phyloP scores from a whole-genome alignment of 176 grass and related monocot genomes.

The Carex cristatella region DNA sequence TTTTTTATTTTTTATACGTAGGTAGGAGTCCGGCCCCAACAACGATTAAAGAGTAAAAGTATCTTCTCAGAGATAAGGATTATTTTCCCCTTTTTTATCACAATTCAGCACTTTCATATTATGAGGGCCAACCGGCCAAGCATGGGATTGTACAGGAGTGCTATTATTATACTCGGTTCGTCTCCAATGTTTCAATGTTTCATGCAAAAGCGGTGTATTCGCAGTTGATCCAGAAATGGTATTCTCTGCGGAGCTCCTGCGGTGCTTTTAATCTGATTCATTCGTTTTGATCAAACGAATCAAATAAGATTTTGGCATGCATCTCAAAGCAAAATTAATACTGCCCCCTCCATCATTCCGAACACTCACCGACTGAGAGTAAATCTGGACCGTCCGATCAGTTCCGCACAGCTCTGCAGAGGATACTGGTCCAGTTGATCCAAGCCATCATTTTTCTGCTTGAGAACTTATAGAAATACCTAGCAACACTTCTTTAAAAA shows the following conservation, averaged over 20 bases:
- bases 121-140: background rate
- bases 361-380: too few species aligned
- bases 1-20: background rate
- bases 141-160: background rate
- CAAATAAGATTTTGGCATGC: too few species aligned
- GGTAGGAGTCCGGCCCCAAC: background rate
- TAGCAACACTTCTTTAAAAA: background rate
- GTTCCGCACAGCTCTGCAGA: too few species aligned
- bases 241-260: too few species aligned
- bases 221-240: background rate
- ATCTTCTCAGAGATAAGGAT: background rate
- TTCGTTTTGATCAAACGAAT: too few species aligned
- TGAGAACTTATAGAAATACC: background rate
- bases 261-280: too few species aligned
- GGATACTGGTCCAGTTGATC: background rate
- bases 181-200: background rate
- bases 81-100: background rate
- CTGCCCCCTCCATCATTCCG: too few species aligned
- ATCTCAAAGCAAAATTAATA: too few species aligned
- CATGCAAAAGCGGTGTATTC: background rate
- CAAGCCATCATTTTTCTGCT: background rate
- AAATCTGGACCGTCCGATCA: too few species aligned
- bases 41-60: background rate
- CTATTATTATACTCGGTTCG: background rate
- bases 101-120: background rate